A percentile compares a stretch with the other conserved stretches of the same genome.
phyloP scores from a whole-genome alignment of 1,284 basidiomycete genomes.

The Inonotus hispidus region DNA sequence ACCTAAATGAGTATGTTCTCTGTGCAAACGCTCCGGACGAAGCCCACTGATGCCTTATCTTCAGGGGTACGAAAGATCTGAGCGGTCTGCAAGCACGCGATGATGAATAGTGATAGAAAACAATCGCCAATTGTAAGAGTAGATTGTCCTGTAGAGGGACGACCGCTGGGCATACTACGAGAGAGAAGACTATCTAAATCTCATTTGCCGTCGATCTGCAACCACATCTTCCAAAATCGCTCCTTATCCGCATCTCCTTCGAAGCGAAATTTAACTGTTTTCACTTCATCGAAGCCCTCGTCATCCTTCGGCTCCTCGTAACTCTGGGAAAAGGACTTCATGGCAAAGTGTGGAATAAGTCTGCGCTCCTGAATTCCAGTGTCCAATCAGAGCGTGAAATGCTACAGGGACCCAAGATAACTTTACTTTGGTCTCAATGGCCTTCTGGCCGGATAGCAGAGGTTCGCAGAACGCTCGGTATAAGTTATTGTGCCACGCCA shows the following conservation, averaged over 20 bases:
- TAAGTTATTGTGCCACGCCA: constrained; percentile 88
- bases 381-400: not conserved
- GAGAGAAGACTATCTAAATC: not conserved
- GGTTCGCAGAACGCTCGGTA: constrained; percentile 58
- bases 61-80: constrained; percentile 50
- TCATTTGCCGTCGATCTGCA: constrained; percentile 24
- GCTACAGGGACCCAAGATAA: not conserved
- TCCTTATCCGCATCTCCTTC: constrained; percentile 68
- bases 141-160: not conserved
- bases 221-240: constrained; percentile 72
- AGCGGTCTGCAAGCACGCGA: constrained; percentile 50
- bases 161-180: not conserved
- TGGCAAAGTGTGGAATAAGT: constrained; percentile 61
- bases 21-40: not conserved
- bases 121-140: not conserved
- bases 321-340: constrained; percentile 50
- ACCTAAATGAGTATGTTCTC: constrained; percentile 49
- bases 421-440: constrained; percentile 7
- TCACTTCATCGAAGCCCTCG: constrained; percentile 78
- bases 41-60: constrained; percentile 10
- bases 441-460: constrained; percentile 6
- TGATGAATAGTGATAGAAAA: constrained; percentile 19
- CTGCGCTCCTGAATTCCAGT: constrained; percentile 34
- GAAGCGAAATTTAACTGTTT: constrained; percentile 74
- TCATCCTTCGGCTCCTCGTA: constrained; percentile 60